Evolutionary conservation across 805 yeast genomes (phyloP), one percentile per base, ranked within the genome.

Genomic region (Lachancea mirantina): DNA sequence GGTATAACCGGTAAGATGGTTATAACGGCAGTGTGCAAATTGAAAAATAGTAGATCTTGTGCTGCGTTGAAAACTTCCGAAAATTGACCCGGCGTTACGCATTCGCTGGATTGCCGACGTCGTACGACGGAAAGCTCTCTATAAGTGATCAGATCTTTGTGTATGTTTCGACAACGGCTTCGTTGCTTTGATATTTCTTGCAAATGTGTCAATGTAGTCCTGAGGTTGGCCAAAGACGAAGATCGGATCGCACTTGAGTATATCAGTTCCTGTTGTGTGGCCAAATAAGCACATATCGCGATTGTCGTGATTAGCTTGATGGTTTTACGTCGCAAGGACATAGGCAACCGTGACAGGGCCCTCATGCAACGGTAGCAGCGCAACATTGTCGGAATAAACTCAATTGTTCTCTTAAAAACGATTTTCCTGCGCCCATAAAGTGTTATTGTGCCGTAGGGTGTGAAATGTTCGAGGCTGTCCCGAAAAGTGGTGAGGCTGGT

Each of bases 11-110:
- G 49, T 3, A 62, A 27, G 25, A 60, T 30, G 20, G 46, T 45
- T 8, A 42, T 42, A 19, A 60, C 39, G 6, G 55, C 45, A 11
- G 47, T 50, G 2, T 52, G 32, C 4, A 57, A 30, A 6, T 59
- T 50, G 30, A 39, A 44, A 25, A 39, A 52, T 8, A 49, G 25
- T 4, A 44, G 26, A 30, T 62, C 64, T 9, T 54, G 42, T 4
- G 52, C 36, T 2, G 69, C 43, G 0, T 52, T 39, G 3, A 70
- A 39, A 5, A 68, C 35, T 34, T 60, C 61, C 1, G 41, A 17
- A 13, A 35, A 26, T 11, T 28, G 33, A 18, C 10, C 20, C n/a
- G n/a, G n/a, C n/a, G n/a, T n/a, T n/a, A n/a, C n/a, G n/a, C n/a
- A n/a, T n/a, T n/a, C n/a, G 8, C 30, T 16, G 13, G 27, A 15